These are phyloP conservation scores for Coffea humblotiana DNA, from an alignment of 305 asterid species.

Conservation along the genomic window DNA sequence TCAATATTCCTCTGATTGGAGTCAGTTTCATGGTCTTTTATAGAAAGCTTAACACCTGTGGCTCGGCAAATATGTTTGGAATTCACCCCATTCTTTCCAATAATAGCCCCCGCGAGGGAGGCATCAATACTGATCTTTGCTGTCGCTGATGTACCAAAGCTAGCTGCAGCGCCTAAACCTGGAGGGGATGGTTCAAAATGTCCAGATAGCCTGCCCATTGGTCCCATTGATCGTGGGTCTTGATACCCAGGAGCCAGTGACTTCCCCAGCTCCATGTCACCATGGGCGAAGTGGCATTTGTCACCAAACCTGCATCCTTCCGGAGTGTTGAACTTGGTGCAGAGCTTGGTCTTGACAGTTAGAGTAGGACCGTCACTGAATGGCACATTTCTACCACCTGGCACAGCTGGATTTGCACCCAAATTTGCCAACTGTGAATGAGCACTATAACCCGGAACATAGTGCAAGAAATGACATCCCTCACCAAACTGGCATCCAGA, in stretches of 20 bases:
- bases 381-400: slow-evolving; percentile 33
- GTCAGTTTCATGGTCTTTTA: slow-evolving; percentile 43
- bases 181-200: slow-evolving; percentile 28
- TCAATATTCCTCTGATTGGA: slow-evolving; percentile 44
- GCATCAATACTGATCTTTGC: slow-evolving; percentile 51
- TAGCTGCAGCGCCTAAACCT: slow-evolving; percentile 30
- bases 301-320: slow-evolving; percentile 58
- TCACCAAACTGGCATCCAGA: slow-evolving; percentile 57
- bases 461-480: slow-evolving; percentile 49
- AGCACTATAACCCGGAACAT: slow-evolving; percentile 45
- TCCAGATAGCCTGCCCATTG: slow-evolving; percentile 28
- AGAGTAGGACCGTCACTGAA: slow-evolving; percentile 34
- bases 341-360: slow-evolving; percentile 37
- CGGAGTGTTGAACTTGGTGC: slow-evolving; percentile 38
- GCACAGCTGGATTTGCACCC: slow-evolving; percentile 32
- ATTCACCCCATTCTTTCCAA: slow-evolving; percentile 49
- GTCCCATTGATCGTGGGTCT: slow-evolving; percentile 31
- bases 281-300: slow-evolving; percentile 49
- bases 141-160: slow-evolving; percentile 48
- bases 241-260: slow-evolving; percentile 25
- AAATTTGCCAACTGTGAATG: slow-evolving; percentile 37
- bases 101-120: slow-evolving; percentile 46
- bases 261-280: slow-evolving; percentile 46
- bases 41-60: slow-evolving; percentile 46
- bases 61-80: slow-evolving; percentile 45